Base-by-base conservation (phyloP, 371 early-diverging fungal species). In the Cokeromyces recurvatus region DNA sequence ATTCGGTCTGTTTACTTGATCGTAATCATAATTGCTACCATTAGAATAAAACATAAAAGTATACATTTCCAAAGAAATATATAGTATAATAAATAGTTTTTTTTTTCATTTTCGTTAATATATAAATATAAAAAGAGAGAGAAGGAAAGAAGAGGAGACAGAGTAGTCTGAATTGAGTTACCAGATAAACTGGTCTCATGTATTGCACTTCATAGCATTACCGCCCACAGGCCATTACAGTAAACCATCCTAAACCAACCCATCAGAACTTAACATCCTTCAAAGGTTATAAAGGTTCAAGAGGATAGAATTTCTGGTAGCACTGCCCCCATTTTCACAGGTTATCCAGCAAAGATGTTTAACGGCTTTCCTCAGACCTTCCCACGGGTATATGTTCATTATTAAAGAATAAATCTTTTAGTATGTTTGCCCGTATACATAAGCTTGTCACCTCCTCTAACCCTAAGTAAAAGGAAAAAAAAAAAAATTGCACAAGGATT, bases 91-190 rank as follows among this genome's bases (percentile, higher is more conserved):
- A 29, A 29, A 8, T 11, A 29, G 8, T 29, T 29, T 29, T 29
- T 11, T 8, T 29, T 29, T 29, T 29, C 29, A 11, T 29, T 29
- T 29, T 11, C 5, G 8, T 29, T 29, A 8, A 29, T 29, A 29
- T 8, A 8, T 8, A 29, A 11, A 29, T 29, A 29, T 8, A 8
- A 29, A 8, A 29, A 29, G 11, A 29, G 5, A 29, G 11, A 29
- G 11, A 29, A 29, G 29, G 29, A 29, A 29, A 29, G 29, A 11
- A 44, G 54, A 67, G 71, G 64, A 53, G 38, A 53, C 57, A 70
- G 71, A 66, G 71, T 70, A 70, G 66, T 70, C 71, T 66, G 71
- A 70, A 70, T 70, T 57, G 71, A 70, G 71, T 70, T 70, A 58
- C 66, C 46, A 48, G 44, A 32, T 29, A 53, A 38, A 50, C 50